Evolutionary conservation across 805 yeast species (phyloP).

Genomic region (Brettanomyces nanus): DNA sequence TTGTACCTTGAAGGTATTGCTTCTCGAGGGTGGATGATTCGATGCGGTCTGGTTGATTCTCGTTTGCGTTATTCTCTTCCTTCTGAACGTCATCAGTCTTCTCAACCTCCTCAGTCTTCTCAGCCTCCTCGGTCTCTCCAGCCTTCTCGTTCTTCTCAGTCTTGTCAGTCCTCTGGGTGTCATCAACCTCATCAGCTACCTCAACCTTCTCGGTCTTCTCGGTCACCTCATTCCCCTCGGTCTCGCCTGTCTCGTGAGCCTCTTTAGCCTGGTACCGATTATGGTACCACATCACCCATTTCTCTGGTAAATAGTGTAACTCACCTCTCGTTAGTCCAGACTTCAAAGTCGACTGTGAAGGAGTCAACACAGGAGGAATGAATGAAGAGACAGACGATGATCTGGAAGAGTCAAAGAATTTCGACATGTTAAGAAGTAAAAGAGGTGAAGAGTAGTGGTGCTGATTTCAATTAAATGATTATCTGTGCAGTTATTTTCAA

Average conservation of each 20-base stretch:
- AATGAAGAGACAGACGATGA: not conserved
- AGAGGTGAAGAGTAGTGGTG: no score
- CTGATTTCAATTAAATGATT: no score
- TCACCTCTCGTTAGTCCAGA: not conserved
- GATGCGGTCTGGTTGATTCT: no score
- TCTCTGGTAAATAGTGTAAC: slow-evolving; percentile 34
- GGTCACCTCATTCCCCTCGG: slow-evolving; percentile 6
- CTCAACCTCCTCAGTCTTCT: slow-evolving; percentile 7
- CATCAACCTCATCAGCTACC: not conserved
- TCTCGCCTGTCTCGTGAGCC: slow-evolving; percentile 9
- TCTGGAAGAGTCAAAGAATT: slow-evolving; percentile 3
- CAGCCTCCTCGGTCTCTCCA: slow-evolving; percentile 3
- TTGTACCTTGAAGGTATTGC: slow-evolving; percentile 37
- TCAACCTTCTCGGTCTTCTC: slow-evolving; percentile 1
- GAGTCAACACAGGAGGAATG: not conserved
- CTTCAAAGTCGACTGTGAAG: not conserved
- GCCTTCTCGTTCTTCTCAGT: not conserved
- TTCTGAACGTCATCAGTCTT: slow-evolving; percentile 6
- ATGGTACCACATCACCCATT: slow-evolving; percentile 46
- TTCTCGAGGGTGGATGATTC: slow-evolving; percentile 28
- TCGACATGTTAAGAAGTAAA: slow-evolving; percentile 1
- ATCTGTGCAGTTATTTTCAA: no score
- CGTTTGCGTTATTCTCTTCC: not conserved
- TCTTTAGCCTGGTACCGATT: slow-evolving; percentile 19
- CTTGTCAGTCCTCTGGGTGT: not conserved